Evolutionary conservation across 495 filamentous ascomycete species (phyloP).

Genomic region (Collariella sp.): DNA sequence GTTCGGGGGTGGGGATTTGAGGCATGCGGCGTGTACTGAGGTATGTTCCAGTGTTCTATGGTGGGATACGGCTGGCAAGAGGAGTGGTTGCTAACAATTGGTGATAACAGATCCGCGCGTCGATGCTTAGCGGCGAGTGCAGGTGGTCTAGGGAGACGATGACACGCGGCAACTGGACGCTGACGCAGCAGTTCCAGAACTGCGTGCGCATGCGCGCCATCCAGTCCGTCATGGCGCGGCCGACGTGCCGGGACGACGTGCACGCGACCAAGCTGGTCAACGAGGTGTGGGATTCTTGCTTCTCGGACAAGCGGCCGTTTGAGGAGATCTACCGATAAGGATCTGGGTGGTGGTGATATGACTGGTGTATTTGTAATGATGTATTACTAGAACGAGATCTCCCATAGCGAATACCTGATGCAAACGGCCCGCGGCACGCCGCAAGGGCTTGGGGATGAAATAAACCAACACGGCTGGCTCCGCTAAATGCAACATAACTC

Average conservation of each 20-base stretch:
- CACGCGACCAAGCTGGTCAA: constrained; percentile 85
- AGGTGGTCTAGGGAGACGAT: constrained; percentile 83
- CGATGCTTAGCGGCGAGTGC: constrained; percentile 87
- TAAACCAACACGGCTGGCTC: constrained; percentile 8
- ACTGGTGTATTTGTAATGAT: background rate
- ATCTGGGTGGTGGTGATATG: constrained; percentile 33
- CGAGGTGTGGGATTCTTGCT: constrained; percentile 97
- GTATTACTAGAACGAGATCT: constrained; percentile 4
- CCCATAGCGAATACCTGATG: background rate
- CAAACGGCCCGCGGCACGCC: background rate
- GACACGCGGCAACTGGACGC: constrained; percentile 68
- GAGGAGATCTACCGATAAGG: constrained; percentile 87
- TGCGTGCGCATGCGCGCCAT: constrained; percentile 79
- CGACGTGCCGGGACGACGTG: constrained; percentile 73
- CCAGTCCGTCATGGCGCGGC: constrained; percentile 62
- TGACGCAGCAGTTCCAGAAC: constrained; percentile 87
- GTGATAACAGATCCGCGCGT: constrained; percentile 67
- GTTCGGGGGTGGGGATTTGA: constrained; percentile 54
- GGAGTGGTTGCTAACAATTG: background rate
- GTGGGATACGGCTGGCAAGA: background rate
- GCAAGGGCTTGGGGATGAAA: background rate
- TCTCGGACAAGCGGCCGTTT: constrained; percentile 86
- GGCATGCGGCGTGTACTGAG: constrained; percentile 93
- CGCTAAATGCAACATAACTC: constrained; percentile 12
- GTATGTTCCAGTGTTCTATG: constrained; percentile 37